These are phyloP conservation scores for Cutaneotrichosporon cavernicola DNA, from an alignment of 1,284 basidiomycete species.

Conservation along the genomic window DNA sequence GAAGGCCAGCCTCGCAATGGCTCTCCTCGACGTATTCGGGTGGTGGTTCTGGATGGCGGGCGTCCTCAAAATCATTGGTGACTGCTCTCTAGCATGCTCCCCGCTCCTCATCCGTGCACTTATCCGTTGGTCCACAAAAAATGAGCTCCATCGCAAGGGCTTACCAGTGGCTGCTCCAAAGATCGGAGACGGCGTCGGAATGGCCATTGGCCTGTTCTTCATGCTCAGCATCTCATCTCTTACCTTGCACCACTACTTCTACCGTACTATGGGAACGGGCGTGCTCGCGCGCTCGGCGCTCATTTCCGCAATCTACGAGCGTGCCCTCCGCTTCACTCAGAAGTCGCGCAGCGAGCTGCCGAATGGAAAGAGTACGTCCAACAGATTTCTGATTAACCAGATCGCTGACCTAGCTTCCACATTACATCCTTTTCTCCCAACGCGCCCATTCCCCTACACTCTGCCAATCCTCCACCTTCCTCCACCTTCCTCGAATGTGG, in stretches of 20 bases:
- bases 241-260: slow-evolving; percentile 70
- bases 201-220: slow-evolving; percentile 67
- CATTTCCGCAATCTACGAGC: slow-evolving; percentile 82
- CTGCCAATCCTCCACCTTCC: background rate
- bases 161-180: slow-evolving; percentile 54
- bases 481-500: background rate
- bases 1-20: slow-evolving; percentile 66
- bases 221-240: slow-evolving; percentile 70
- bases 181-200: slow-evolving; percentile 71
- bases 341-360: slow-evolving; percentile 78
- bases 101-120: slow-evolving; percentile 77
- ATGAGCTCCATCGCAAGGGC: slow-evolving; percentile 60
- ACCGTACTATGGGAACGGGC: slow-evolving; percentile 63
- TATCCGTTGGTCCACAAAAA: slow-evolving; percentile 70
- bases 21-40: slow-evolving; percentile 77
- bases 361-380: slow-evolving; percentile 62
- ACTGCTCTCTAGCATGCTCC: slow-evolving; percentile 69
- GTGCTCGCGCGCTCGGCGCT: slow-evolving; percentile 81
- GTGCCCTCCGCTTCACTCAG: slow-evolving; percentile 72
- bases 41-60: slow-evolving; percentile 81
- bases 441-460: background rate
- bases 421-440: no score
- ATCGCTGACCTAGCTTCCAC: slow-evolving; percentile 47
- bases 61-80: slow-evolving; percentile 70
- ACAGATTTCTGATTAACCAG: no score